phyloP scores from a whole-genome alignment of 768 basidiomycete genomes.

The Boletus patriciae region DNA sequence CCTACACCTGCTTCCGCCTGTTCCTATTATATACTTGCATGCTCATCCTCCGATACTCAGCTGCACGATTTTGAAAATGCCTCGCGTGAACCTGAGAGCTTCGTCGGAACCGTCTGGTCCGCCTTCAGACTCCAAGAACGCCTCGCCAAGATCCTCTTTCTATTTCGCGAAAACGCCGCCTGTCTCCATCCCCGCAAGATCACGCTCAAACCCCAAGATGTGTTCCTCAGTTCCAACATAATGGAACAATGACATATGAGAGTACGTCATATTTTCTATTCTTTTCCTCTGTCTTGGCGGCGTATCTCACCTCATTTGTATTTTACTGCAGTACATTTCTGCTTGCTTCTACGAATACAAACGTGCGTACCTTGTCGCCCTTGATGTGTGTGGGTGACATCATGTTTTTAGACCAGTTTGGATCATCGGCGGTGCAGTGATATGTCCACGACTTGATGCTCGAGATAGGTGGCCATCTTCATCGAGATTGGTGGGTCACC shows the following conservation, averaged over 20 bases:
- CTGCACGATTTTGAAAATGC: conserved; percentile 55
- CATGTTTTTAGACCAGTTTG: conserved; percentile 44
- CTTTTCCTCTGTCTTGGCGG: conserved; percentile 1
- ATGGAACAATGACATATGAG: conserved; percentile 37
- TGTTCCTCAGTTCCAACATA: conserved; percentile 32
- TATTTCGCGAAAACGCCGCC: conserved; percentile 56
- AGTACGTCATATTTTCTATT: conserved; percentile 23
- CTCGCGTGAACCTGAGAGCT: conserved; percentile 53
- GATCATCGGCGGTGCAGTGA: conserved; percentile 49
- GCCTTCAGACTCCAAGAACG: conserved; percentile 50
- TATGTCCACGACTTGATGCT: conserved; percentile 49
- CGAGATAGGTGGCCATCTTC: conserved; percentile 52
- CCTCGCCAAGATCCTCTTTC: conserved; percentile 46
- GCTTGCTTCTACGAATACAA: conserved; percentile 47
- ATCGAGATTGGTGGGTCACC: conserved; percentile 47
- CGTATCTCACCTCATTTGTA: not conserved
- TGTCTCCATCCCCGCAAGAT: conserved; percentile 51
- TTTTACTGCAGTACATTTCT: conserved; percentile 46
- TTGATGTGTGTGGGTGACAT: not conserved
- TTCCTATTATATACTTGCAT: not conserved
- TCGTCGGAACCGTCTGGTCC: conserved; percentile 54
- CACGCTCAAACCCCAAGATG: conserved; percentile 36
- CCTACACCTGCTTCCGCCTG: not conserved
- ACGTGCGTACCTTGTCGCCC: conserved; percentile 26
- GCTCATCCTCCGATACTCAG: conserved; percentile 21